Base-by-base conservation (phyloP, 371 early-diverging fungal genomes). In the Sporodiniella umbellata region DNA sequence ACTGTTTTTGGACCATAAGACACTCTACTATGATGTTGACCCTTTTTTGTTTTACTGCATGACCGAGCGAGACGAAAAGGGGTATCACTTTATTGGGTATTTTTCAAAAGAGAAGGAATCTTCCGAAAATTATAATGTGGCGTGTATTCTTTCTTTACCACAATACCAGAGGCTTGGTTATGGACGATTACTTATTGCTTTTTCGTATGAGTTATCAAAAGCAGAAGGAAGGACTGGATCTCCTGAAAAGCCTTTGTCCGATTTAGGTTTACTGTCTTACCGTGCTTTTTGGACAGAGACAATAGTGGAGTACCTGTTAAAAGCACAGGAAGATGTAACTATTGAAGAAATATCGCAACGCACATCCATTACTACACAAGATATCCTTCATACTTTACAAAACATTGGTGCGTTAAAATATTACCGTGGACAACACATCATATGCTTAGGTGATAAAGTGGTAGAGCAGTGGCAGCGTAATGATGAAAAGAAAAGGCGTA, bases 51-150 rank as follows among this genome's bases (percentile, higher is more conserved):
- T 98, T 68, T 99, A 99, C 69, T 84, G 98, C 33, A 85, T 95
- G 90, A 93, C 93, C 8, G 62, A 81, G 48, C 73, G 82, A 24
- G 93, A 95, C 58, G 86, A 84, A 30, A 66, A 80, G 28, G 95
- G 95, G 7, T 89, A 80, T 52, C 94, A 98, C 61, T 75, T 99
- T 22, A 92, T 99, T 31, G 99, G 99, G 4, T 99, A 99, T 68
- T 99, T 99, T 70, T 94, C 94, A 45, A 99, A 99, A 73, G 99
- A 99, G 63, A 98, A 98, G 71, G 93, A 93, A 59, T 93, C 95
- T 6, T 72, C 90, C 7, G 92, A 94, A 54, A 89, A 94, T 49
- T 99, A 98, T 76, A 99, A 99, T 66, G 80, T 99, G n/a, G 97
- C 99, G 1, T 99, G 99, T 79, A 98, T 99, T 54, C 65, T 99